phyloP scores from a whole-genome alignment of 2,329 filamentous ascomycete species.

The Claviceps digitariae region DNA sequence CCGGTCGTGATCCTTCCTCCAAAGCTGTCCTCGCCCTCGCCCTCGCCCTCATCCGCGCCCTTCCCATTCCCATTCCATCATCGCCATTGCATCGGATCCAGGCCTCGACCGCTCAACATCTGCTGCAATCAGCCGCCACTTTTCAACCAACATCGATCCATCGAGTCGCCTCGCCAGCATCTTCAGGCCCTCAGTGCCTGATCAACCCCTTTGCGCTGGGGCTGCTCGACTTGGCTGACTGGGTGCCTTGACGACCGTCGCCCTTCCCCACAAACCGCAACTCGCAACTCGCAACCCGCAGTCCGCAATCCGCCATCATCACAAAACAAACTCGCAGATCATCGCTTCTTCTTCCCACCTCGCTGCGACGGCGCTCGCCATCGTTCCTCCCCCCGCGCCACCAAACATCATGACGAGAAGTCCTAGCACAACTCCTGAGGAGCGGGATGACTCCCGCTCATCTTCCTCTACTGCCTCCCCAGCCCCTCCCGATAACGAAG shows the following conservation, averaged over 20 bases:
- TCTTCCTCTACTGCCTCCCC: conserved; percentile 64
- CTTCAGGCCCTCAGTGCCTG: neutral
- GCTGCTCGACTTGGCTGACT: conserved; percentile 5
- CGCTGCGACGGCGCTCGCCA: neutral
- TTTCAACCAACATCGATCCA: neutral
- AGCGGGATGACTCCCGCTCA: conserved; percentile 40
- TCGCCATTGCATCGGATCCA: neutral
- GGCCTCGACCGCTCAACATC: neutral
- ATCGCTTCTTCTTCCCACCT: neutral
- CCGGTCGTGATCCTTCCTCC: neutral
- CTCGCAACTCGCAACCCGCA: neutral
- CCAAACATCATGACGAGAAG: conserved; percentile 9
- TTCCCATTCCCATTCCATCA: neutral
- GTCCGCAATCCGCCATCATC: neutral
- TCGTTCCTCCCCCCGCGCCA: conserved; percentile 9
- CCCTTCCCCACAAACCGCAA: neutral
- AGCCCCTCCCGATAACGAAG: conserved; percentile 65
- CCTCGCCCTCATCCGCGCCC: neutral
- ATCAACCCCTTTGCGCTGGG: neutral
- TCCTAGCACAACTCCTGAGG: conserved; percentile 14
- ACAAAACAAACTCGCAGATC: neutral
- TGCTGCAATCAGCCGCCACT: neutral
- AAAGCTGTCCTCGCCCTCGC: neutral
- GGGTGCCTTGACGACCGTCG: conserved; percentile 1
- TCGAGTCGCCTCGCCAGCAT: neutral